Conservation (phyloP, 495 filamentous ascomycete species). For the Penicillium fimorum region DNA sequence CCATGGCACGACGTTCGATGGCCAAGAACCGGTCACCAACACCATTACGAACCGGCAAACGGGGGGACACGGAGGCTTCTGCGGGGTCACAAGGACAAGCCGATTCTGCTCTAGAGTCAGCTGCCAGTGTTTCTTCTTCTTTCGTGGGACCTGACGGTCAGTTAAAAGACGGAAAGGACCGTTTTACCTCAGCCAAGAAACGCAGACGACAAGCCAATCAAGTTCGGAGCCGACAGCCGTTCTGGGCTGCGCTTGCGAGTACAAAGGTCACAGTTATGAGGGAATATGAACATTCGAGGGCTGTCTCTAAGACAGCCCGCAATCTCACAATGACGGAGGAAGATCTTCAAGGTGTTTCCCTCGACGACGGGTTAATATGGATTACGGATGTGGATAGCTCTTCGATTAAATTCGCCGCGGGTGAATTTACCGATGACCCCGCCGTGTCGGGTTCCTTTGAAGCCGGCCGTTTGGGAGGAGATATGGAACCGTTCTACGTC, state of each 20-base stretch:
- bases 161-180: slow-evolving; percentile 56
- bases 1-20: slow-evolving; percentile 54
- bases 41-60: slow-evolving; percentile 44
- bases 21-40: slow-evolving; percentile 49
- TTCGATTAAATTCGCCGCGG: slow-evolving; percentile 78
- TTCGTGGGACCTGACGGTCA: slow-evolving; percentile 51
- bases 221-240: slow-evolving; percentile 83
- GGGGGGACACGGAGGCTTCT: slow-evolving; percentile 57
- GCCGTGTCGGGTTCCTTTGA: slow-evolving; percentile 33
- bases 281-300: slow-evolving; percentile 84
- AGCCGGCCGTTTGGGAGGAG: slow-evolving; percentile 34
- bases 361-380: slow-evolving; percentile 81
- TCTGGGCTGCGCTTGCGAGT: slow-evolving; percentile 92
- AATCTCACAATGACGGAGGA: slow-evolving; percentile 70
- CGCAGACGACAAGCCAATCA: slow-evolving; percentile 84
- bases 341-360: slow-evolving; percentile 77
- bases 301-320: slow-evolving; percentile 68
- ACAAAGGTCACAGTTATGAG: slow-evolving; percentile 92
- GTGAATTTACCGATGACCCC: slow-evolving; percentile 57
- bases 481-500: slow-evolving; percentile 79
- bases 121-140: slow-evolving; percentile 47
- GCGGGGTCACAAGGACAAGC: slow-evolving; percentile 48
- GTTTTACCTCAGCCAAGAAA: slow-evolving; percentile 67
- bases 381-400: slow-evolving; percentile 80
- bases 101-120: slow-evolving; percentile 46